These are phyloP conservation scores for Aureobasidium sp. DNA, from an alignment of 2,329 filamentous ascomycete genomes.

Conservation along the genomic window DNA sequence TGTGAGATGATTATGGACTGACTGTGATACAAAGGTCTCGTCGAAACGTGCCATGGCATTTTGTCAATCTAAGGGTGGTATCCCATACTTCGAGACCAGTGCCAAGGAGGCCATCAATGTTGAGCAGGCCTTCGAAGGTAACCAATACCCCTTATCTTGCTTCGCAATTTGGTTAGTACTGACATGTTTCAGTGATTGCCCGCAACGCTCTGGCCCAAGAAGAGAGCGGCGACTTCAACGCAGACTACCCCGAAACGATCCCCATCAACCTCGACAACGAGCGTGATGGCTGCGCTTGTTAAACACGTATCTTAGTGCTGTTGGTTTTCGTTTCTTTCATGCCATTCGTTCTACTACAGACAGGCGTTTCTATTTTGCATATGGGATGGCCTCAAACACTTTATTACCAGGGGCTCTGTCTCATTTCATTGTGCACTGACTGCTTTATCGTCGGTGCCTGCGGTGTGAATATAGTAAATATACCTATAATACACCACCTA, in stretches of 20 bases:
- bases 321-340: background rate
- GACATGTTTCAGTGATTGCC: slow-evolving; percentile 64
- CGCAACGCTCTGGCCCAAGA: slow-evolving; percentile 93
- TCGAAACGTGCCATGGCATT: slow-evolving; percentile 95
- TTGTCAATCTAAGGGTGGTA: slow-evolving; percentile 93
- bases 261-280: slow-evolving; percentile 96
- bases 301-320: background rate
- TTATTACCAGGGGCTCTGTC: background rate
- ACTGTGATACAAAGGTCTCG: slow-evolving; percentile 56
- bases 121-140: slow-evolving; percentile 70
- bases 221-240: slow-evolving; percentile 94
- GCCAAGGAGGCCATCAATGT: slow-evolving; percentile 99
- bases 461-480: slow-evolving; percentile 9
- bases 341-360: slow-evolving; percentile 4
- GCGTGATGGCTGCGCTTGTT: slow-evolving; percentile 89
- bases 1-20: slow-evolving; percentile 17
- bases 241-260: slow-evolving; percentile 95
- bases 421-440: background rate
- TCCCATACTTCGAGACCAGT: slow-evolving; percentile 98
- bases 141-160: background rate
- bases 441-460: background rate
- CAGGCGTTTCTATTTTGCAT: slow-evolving; percentile 6
- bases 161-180: background rate
- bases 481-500: slow-evolving; percentile 8
- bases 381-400: background rate